These are phyloP conservation scores for Exophiala viscosa DNA, from an alignment of 2,329 filamentous ascomycete species.

Conservation along the genomic window DNA sequence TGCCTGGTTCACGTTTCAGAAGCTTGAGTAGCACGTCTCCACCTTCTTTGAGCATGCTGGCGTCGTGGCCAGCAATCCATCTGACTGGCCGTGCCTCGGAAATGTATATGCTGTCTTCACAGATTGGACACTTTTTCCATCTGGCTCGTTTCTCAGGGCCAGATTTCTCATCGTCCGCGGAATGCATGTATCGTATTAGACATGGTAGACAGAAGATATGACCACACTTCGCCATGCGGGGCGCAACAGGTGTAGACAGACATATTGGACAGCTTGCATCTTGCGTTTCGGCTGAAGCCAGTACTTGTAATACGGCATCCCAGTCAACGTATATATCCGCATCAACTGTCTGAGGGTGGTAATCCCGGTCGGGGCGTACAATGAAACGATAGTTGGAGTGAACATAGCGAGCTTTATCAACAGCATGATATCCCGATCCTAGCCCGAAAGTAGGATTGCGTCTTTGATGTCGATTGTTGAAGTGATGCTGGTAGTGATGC, in stretches of 20 bases:
- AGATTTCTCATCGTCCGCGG: conserved; percentile 64
- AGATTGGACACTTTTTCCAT: conserved; percentile 96
- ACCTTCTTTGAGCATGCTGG: conserved; percentile 72
- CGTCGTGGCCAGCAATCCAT: conserved; percentile 88
- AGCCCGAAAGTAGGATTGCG: conserved; percentile 77
- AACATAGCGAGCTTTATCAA: conserved; percentile 87
- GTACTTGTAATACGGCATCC: conserved; percentile 83
- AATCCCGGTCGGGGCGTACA: conserved; percentile 76
- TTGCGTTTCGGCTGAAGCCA: conserved; percentile 87
- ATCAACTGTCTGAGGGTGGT: conserved; percentile 74
- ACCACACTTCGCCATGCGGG: conserved; percentile 93
- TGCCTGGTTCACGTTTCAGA: conserved; percentile 74
- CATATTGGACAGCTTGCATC: conserved; percentile 89
- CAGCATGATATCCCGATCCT: conserved; percentile 83
- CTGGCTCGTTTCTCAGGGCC: conserved; percentile 64
- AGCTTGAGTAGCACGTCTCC: conserved; percentile 86
- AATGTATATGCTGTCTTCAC: conserved; percentile 89
- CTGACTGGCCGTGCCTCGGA: conserved; percentile 83
- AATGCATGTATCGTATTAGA: conserved; percentile 92
- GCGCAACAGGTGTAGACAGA: conserved; percentile 84
- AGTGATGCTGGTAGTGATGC: conserved; percentile 48
- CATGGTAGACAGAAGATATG: conserved; percentile 96
- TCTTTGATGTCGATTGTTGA: conserved; percentile 57
- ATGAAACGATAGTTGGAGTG: conserved; percentile 98
- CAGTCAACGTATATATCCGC: conserved; percentile 88